Base-by-base conservation (phyloP, 202 grass and related monocot species). In the Eragrostis tef region DNA sequence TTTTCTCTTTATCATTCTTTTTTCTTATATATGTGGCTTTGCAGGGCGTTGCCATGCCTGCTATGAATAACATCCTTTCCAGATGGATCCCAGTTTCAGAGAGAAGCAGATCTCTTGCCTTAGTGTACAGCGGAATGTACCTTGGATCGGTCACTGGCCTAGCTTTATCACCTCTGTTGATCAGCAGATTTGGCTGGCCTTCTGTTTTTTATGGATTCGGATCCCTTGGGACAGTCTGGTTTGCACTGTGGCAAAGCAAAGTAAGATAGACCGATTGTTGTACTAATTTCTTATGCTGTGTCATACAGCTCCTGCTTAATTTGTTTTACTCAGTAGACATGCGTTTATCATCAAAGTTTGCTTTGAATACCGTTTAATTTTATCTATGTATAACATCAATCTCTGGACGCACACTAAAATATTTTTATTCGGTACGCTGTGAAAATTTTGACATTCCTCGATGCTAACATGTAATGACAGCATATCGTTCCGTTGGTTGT, bases 51-150 rank as follows among this genome's bases (percentile, higher is more conserved):
- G 96, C 96, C 61, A 98, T 98, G 92, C 96, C 92, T 52, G 89
- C 92, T 71, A 98, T 98, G 96, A 98, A 98, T 75, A 98, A 98
- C 62, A 91, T 95, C 64, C 85, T 98, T 26, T 98, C 96, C 41
- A 98, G 93, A 87, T 98, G 96, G 96, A 84, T 98, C 75, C 96
- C 96, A 44, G 92, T 98, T 71, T 94, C 83, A 53, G 92, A 98
- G 87, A 95, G 96, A 83, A 98, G 96, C 88, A 93, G 96, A 88
- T 95, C 96, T 17, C 90, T 98, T 76, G 80, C 96, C 51, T 75
- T 98, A 16, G 96, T 98, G 7, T 98, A 98, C 87, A 98, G 95
- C 56, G 95, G 92, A 70, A 98, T 95, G 95, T 98, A 98, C 52
- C 92, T 98, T 88, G 95, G 95, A 63, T 98, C 95, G 49, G 95